Evolutionary conservation across 2,329 filamentous ascomycete genomes (phyloP), one percentile per base, ranked within the genome.

Genomic region (Colletotrichum sp.): DNA sequence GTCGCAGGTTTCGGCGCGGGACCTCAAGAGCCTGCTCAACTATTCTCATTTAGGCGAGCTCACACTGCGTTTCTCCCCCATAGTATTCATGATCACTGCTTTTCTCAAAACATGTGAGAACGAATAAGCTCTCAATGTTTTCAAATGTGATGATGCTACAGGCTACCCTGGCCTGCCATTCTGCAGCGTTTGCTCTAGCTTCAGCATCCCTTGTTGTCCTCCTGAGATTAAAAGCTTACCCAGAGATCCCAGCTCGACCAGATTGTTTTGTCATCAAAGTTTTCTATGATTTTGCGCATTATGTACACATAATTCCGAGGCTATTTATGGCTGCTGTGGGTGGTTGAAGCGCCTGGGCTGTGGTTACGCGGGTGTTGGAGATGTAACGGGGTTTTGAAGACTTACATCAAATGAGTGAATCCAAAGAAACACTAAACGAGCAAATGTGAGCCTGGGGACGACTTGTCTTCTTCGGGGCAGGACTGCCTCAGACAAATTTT

Each of bases 41-140:
- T 21, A 21, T 21, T 21, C n/a, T 7, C 15, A 52, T 5, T 13
- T 52, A 1, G 12, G n/a, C 12, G n/a, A 52, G 3, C 43, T 7
- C 43, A 24, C 12, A 7, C n/a, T 3, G 43, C 2, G 0, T 21
- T 13, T 7, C 6, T 52, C 5, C 1, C 6, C 9, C 39, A 2
- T n/a, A 48, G 18, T n/a, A 48, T n/a, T n/a, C 18, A 48, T 48
- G 1, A 2, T 6, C 3, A 1, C 39, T n/a, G 6, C 0, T 13
- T 21, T 7, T 52, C 4, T 13, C n/a, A 0, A 21, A 52, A 4
- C 3, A 52, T 52, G 2, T 13, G 43, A 21, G 3, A 21, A 52
- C 12, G n/a, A 7, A 52, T 52, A 52, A 52, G 43, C n/a, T 52
- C n/a, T 21, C 43, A 0, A 6, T 1, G n/a, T 52, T 21, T 21